Evolutionary conservation across 352 stramenopile species (phyloP).

Genomic region (Stramenopiles sp.): DNA sequence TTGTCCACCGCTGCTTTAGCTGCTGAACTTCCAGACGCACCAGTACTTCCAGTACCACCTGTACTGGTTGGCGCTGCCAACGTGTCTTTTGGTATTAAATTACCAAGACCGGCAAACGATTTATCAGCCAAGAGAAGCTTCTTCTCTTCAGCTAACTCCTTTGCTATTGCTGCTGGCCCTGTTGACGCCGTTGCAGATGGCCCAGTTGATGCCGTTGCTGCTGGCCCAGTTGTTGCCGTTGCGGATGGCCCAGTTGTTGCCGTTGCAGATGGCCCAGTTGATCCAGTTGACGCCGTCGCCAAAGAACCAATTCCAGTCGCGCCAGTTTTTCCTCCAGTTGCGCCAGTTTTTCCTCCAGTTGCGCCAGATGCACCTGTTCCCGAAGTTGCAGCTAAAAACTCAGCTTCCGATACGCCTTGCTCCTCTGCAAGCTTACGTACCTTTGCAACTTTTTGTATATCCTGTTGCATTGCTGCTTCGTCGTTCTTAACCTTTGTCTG

Average conservation of each 20-base stretch:
- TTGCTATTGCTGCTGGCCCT: neutral
- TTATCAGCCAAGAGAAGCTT: neutral
- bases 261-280: neutral
- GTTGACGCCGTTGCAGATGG: neutral
- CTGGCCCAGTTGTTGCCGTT: neutral
- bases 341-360: neutral
- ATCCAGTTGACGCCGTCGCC: neutral
- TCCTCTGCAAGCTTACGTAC: neutral
- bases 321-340: neutral
- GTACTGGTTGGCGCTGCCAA: neutral
- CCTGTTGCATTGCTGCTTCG: neutral
- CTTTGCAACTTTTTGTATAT: conserved; percentile 1
- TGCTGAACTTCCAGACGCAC: conserved; percentile 6
- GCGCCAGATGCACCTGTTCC: neutral
- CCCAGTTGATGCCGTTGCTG: neutral
- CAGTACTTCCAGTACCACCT: neutral
- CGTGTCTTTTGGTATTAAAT: conserved; percentile 12
- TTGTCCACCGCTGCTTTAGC: neutral
- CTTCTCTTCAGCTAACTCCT: conserved; percentile 3
- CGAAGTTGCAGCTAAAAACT: neutral
- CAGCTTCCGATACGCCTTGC: neutral
- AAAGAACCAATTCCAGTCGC: neutral
- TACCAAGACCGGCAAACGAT: conserved; percentile 9
- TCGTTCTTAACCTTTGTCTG: neutral
- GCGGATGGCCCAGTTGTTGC: too few species aligned